phyloP scores from a whole-genome alignment of 2,329 filamentous ascomycete genomes.

The Xylaria arbuscula region DNA sequence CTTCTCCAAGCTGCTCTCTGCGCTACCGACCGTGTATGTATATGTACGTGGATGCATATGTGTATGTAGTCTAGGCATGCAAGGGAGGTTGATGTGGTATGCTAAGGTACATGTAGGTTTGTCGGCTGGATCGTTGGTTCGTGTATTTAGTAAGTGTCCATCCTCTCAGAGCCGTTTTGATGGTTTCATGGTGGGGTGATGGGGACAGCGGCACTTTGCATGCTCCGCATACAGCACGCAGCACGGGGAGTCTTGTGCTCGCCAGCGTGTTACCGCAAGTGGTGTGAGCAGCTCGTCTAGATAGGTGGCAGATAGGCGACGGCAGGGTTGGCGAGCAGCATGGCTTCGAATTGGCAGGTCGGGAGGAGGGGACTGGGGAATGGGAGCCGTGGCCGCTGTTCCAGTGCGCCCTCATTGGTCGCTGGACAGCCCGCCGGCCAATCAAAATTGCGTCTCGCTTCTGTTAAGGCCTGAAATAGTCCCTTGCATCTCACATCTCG shows the following conservation, averaged over 20 bases:
- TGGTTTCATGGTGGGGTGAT: constrained; percentile 26
- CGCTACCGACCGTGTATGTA: not conserved
- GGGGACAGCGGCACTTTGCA: constrained; percentile 16
- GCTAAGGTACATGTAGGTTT: too few relatives aligned
- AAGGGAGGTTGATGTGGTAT: not conserved
- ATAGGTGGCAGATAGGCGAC: not conserved
- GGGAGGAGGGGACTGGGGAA: constrained; percentile 12
- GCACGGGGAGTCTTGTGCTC: not conserved
- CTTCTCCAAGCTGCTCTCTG: not conserved
- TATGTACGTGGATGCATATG: not conserved
- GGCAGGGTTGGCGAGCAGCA: not conserved
- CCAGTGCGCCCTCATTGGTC: constrained; percentile 23
- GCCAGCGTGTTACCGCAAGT: not conserved
- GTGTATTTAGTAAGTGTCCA: not conserved
- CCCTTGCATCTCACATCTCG: constrained; percentile 39
- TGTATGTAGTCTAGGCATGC: not conserved
- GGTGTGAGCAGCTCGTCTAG: not conserved
- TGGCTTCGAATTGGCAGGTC: constrained; percentile 22
- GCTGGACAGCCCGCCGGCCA: constrained; percentile 18
- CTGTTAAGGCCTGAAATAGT: constrained; percentile 40
- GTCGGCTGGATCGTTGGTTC: not conserved
- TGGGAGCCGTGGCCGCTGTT: not conserved
- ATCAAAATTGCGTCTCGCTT: constrained; percentile 35
- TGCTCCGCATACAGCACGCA: constrained; percentile 1
- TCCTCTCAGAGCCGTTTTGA: constrained; percentile 11